Base-by-base conservation (phyloP, 768 basidiomycete genomes). In the Amanita fuliginea region DNA sequence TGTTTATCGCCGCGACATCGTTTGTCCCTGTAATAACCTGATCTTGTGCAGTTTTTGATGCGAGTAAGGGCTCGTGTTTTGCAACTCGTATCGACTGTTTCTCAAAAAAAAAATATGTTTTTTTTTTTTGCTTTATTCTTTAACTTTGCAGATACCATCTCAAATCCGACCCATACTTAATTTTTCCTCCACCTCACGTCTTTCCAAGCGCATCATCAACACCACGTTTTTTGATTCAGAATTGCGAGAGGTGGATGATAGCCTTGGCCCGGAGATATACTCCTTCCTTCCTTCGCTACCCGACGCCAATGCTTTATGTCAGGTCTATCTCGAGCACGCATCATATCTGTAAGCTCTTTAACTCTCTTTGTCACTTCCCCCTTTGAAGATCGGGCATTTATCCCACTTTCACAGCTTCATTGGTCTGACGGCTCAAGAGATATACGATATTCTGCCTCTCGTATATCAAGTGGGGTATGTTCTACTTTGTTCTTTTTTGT, bases 41-140 rank as follows among this genome's bases (percentile, higher is more conserved):
- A 80, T 77, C 74, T 58, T 72, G 80, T 21, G 72, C 51, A 82
- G 81, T 78, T 75, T 57, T 72, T 82, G 19, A 73, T 78, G n/a
- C 72, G 72, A 53, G 81, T 80, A 64, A 46, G 65, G 26, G 19
- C 33, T 51, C 9, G 6, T 14, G 7, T 28, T 16, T 16, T 2
- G 22, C 4, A 2, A 34, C 19, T 18, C 32, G 34, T 19, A 18
- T 26, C 16, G 10, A 10, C 2, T 24, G 11, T 3, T 49, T 26
- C 14, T 42, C 10, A n/a, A n/a, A n/a, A n/a, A n/a, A n/a, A n/a
- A n/a, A n/a, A n/a, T n/a, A n/a, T n/a, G n/a, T n/a, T n/a, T n/a
- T n/a, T n/a, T n/a, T n/a, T n/a, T n/a, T n/a, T n/a, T n/a, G n/a
- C n/a, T n/a, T n/a, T n/a, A n/a, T n/a, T n/a, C n/a, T n/a, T n/a